These are phyloP conservation scores for Yamadazyma atmosphaerica DNA, from an alignment of 1,139 yeast genomes.

Conservation along the genomic window DNA sequence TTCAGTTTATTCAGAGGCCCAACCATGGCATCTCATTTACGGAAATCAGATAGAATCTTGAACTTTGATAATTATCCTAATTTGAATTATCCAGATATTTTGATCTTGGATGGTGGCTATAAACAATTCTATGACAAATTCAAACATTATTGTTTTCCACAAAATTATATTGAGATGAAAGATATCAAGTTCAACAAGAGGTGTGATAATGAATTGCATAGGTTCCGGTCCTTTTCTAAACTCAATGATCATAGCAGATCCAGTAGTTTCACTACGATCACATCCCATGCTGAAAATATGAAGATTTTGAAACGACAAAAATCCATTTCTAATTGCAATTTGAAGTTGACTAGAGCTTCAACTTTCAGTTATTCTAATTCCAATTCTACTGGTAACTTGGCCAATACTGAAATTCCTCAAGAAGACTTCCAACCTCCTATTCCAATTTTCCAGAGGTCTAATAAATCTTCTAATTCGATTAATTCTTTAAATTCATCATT, in stretches of 20 bases:
- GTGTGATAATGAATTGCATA: slow-evolving; percentile 72
- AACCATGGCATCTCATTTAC: slow-evolving; percentile 79
- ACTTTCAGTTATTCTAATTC: slow-evolving; percentile 21
- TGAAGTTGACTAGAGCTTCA: slow-evolving; percentile 18
- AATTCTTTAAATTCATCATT: slow-evolving; percentile 21
- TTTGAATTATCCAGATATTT: slow-evolving; percentile 82
- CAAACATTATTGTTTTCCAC: slow-evolving; percentile 64
- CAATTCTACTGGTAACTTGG: slow-evolving; percentile 5
- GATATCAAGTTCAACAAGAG: slow-evolving; percentile 63
- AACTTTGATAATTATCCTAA: slow-evolving; percentile 78
- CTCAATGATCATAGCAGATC: slow-evolving; percentile 34
- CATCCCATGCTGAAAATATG: slow-evolving; percentile 29
- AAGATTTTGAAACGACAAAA: slow-evolving; percentile 40
- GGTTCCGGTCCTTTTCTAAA: slow-evolving; percentile 54
- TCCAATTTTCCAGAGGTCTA: slow-evolving; percentile 25
- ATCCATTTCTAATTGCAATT: slow-evolving; percentile 16
- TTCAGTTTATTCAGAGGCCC: slow-evolving; percentile 93
- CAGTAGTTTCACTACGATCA: slow-evolving; percentile 33
- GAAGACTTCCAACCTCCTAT: slow-evolving; percentile 34
- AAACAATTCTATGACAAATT: slow-evolving; percentile 65
- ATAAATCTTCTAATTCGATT: slow-evolving; percentile 20
- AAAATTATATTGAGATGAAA: slow-evolving; percentile 84
- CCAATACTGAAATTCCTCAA: slow-evolving; percentile 5
- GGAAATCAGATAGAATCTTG: slow-evolving; percentile 76
- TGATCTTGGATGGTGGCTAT: slow-evolving; percentile 90